These are phyloP conservation scores for Talinum fruticosum DNA, from an alignment of 148 eudicot species.

Conservation along the genomic window DNA sequence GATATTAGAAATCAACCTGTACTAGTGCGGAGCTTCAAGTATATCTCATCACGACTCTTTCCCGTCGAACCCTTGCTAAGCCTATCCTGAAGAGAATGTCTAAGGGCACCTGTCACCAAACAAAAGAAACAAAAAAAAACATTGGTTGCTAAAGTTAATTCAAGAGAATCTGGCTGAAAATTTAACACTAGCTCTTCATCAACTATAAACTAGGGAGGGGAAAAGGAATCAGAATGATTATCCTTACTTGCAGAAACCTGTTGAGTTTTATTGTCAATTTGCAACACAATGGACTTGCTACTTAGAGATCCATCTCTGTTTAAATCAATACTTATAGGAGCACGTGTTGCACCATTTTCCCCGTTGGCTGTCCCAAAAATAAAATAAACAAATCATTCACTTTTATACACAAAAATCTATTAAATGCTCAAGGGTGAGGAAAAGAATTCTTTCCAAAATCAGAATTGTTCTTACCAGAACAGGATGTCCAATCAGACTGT, in stretches of 20 bases:
- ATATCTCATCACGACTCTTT: slow-evolving; percentile 79
- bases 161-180: neutral
- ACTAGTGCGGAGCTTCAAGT: slow-evolving; percentile 84
- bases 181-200: neutral
- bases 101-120: slow-evolving; percentile 68
- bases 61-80: slow-evolving; percentile 76
- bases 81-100: slow-evolving; percentile 95
- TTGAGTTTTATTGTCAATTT: slow-evolving; percentile 85
- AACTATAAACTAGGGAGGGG: neutral
- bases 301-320: slow-evolving; percentile 71
- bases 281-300: slow-evolving; percentile 81
- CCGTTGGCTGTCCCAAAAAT: slow-evolving; percentile 67
- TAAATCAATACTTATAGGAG: slow-evolving; percentile 88
- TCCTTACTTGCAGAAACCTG: slow-evolving; percentile 95
- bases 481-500: slow-evolving; percentile 96
- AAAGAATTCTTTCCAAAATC: neutral
- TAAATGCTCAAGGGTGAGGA: neutral
- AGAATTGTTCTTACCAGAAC: slow-evolving; percentile 64
- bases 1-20: slow-evolving; percentile 46
- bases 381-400: neutral
- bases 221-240: slow-evolving; percentile 1
- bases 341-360: slow-evolving; percentile 97
- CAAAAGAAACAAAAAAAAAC: slow-evolving; percentile 21
- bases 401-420: neutral
- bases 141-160: neutral